Evolutionary conservation across 176 grass and related monocot genomes (phyloP).

Genomic region (Sorghum bicolor): Sorghum_bicolor_NCBIv3 NC_012873.2:37917001-37917500

Average conservation of each 20-base stretch:
- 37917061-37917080: background rate
- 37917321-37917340: background rate
- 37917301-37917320: background rate
- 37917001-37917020: background rate
- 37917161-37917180: background rate
- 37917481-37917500: background rate
- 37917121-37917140: background rate
- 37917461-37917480: background rate
- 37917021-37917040: background rate
- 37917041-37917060: background rate
- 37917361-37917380: background rate
- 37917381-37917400: background rate
- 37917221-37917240: background rate
- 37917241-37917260: background rate
- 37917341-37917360: background rate
- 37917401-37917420: background rate
- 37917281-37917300: background rate
- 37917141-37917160: background rate
- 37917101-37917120: background rate
- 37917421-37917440: background rate
- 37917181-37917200: background rate
- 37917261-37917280: background rate
- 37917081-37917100: background rate
- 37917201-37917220: background rate
- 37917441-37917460: background rate